Evolutionary conservation across 805 yeast genomes (phyloP), one percentile per base, ranked within the genome.

Genomic region (Ogataea ramenticola): DNA sequence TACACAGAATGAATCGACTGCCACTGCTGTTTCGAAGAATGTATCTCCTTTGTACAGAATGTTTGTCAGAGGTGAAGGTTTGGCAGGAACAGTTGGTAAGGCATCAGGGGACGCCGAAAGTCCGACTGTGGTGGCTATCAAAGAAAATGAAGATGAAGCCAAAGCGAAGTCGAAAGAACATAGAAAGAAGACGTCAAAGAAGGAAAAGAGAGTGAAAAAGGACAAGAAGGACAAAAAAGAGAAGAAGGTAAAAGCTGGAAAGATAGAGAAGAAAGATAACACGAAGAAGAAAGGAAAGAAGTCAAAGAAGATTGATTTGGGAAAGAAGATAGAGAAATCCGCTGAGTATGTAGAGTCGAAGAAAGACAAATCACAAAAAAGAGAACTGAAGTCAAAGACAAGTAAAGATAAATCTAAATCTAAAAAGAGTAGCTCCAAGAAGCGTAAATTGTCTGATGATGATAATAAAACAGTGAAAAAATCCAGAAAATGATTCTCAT

Each of bases 61-160:
- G 86, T 91, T 91, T 68, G 95, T 89, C 1, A 74, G 77, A 51
- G 99, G 98, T 0, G 91, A 85, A 51, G 84, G 93, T 1, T 64
- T 91, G 45, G 73, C 75, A 35, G 98, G 97, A 1, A 85, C 96
- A 0, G 75, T 78, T 4, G 81, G 75, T 1, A 59, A 62, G 46
- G 38, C 61, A 10, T 7, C n/a, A 26, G 24, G 12, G 12, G 21
- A 27, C 9, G 22, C 17, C 12, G 20, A 32, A n/a, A 19, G 21
- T 6, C 10, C 21, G 17, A 39, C 22, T 3, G 31, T 42, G 17
- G 47, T 54, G 38, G 45, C 52, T 37, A 46, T 54, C 41, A 46
- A 49, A 34, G 49, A 59, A 49, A 51, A 51, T 50, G 45, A 56
- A 46, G 51, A 49, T 50, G 53, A 50, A 46, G 49, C 49, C 24